Evolutionary conservation across 768 basidiomycete genomes (phyloP).

Genomic region (Mycena albidolilacea): DNA sequence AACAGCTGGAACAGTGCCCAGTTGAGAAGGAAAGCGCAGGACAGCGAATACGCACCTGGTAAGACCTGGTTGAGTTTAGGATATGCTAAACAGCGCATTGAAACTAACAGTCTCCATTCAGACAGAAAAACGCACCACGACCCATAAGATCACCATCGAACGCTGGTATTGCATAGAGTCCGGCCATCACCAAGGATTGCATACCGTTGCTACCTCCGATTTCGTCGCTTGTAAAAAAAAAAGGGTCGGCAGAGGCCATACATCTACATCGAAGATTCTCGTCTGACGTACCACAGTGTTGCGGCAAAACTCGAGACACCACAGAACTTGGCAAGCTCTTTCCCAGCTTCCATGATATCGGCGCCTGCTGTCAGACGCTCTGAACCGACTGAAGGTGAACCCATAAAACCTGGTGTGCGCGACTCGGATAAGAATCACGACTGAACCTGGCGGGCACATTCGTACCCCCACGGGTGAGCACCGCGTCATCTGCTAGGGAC

Average conservation of each 20-base stretch:
- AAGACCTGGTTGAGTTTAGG: conserved; percentile 51
- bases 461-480: conserved; percentile 49
- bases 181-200: conserved; percentile 53
- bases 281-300: conserved; percentile 47
- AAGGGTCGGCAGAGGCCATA: background rate
- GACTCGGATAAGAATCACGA: background rate
- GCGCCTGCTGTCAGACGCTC: conserved; percentile 46
- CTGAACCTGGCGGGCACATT: background rate
- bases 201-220: conserved; percentile 65
- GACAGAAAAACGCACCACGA: conserved; percentile 51
- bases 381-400: conserved; percentile 54
- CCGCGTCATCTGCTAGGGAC: conserved; percentile 58
- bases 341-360: conserved; percentile 44
- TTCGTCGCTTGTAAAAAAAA: conserved; percentile 46
- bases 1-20: conserved; percentile 42
- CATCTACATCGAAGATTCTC: background rate
- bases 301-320: conserved; percentile 49
- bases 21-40: background rate
- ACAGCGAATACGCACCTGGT: conserved; percentile 42
- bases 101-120: conserved; percentile 39
- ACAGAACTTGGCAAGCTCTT: conserved; percentile 49
- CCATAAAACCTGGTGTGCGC: conserved; percentile 50
- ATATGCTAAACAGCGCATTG: conserved; percentile 43
- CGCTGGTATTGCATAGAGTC: conserved; percentile 56
- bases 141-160: conserved; percentile 66